Conservation (phyloP, 208 protist species). For the Trichomonas gallinae region DNA sequence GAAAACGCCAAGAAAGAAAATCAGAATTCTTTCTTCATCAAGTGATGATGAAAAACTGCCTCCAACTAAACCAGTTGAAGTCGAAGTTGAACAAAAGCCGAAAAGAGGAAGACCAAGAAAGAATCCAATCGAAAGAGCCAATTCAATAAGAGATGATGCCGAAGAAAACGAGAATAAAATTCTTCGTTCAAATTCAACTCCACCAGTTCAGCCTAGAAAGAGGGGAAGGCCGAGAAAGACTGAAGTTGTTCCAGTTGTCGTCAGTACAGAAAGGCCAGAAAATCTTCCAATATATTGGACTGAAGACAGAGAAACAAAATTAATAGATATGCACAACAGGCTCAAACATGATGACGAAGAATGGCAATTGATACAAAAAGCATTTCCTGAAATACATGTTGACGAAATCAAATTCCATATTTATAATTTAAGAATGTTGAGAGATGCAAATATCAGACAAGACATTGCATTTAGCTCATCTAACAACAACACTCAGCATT, state of each 20-base stretch:
- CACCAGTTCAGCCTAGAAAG: too few relatives aligned
- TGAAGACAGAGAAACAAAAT: background rate
- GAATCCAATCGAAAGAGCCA: background rate
- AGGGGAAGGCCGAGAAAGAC: too few relatives aligned
- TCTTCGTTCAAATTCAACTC: too few relatives aligned
- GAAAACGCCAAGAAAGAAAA: background rate
- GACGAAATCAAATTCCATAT: background rate
- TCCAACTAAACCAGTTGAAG: background rate
- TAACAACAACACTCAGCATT: too few relatives aligned
- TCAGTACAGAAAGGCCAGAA: too few relatives aligned
- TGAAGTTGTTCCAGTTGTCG: too few relatives aligned
- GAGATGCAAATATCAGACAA: background rate
- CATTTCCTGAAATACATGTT: background rate
- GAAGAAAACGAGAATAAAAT: too few relatives aligned
- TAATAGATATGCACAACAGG: background rate
- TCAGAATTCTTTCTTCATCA: too few relatives aligned
- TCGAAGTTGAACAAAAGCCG: too few relatives aligned
- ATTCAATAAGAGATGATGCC: too few relatives aligned
- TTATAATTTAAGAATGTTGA: background rate
- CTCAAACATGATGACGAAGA: background rate
- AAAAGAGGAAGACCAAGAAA: background rate
- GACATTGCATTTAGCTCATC: background rate
- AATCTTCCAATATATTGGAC: background rate
- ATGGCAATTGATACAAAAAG: background rate
- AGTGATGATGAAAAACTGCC: too few relatives aligned